Percentiles rank a stretch among this genome's conserved stretches.
phyloP scores from a whole-genome alignment of 2,329 filamentous ascomycete genomes.

The Phialocephala sp. region DNA sequence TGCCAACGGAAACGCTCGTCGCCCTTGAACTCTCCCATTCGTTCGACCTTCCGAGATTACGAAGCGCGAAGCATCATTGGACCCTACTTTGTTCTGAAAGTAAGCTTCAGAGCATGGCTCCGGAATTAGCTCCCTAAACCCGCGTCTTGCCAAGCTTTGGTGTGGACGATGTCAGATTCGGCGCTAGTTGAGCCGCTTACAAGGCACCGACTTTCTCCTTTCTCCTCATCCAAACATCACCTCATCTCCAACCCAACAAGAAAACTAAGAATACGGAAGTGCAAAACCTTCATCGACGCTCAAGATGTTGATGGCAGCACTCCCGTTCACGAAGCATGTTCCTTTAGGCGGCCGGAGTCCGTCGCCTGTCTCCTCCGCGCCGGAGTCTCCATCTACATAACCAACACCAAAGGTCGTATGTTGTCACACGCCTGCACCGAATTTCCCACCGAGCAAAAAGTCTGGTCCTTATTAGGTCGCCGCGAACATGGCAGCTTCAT shows the following conservation, averaged over 20 bases:
- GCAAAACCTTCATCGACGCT: neutral
- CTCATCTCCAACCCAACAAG: neutral
- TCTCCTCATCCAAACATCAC: neutral
- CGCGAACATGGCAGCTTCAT: neutral
- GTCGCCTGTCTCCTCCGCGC: neutral
- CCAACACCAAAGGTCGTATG: slow-evolving; percentile 25
- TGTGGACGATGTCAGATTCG: slow-evolving; percentile 1
- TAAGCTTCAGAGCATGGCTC: neutral
- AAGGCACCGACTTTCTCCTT: neutral
- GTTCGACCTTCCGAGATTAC: no score
- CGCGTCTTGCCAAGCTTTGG: no score
- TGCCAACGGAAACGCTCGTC: neutral
- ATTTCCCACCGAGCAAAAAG: slow-evolving; percentile 12
- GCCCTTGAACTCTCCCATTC: no score
- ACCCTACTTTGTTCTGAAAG: no score
- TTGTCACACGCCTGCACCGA: slow-evolving; percentile 22
- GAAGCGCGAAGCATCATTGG: no score
- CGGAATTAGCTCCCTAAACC: no score
- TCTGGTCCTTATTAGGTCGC: slow-evolving; percentile 14
- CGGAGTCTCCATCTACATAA: slow-evolving; percentile 22
- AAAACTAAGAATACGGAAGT: neutral
- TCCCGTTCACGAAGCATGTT: neutral
- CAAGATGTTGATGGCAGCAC: slow-evolving; percentile 7
- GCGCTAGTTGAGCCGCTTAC: neutral
- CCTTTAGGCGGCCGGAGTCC: neutral